A percentile compares a stretch with the other conserved stretches of the same genome.
Conservation (phyloP, 139 green algal genomes). For the Edaphochlamys debaryana region DNA sequence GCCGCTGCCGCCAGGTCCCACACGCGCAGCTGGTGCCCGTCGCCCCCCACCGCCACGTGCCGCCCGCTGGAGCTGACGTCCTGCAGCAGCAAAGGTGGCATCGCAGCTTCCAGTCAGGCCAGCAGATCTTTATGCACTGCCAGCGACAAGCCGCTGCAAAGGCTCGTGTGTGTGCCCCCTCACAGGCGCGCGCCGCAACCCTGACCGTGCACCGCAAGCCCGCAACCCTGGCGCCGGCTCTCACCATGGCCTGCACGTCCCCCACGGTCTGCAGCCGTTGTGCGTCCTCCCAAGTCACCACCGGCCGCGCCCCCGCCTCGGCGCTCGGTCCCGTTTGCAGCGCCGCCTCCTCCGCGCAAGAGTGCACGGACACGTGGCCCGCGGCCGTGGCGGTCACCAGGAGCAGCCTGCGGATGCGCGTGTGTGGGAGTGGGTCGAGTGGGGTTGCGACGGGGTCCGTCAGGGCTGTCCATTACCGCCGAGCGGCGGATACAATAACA, state of each 20-base stretch:
- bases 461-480: too few species aligned
- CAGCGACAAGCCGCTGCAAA: too few species aligned
- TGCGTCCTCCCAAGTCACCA: constrained; percentile 24
- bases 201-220: too few species aligned
- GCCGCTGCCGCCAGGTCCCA: constrained; percentile 55
- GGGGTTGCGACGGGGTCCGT: too few species aligned
- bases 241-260: constrained; percentile 34
- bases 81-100: too few species aligned
- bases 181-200: background rate
- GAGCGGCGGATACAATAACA: too few species aligned
- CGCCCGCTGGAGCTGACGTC: constrained; percentile 29
- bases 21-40: constrained; percentile 54
- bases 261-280: background rate
- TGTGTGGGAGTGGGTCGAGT: too few species aligned
- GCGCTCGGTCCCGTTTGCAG: background rate
- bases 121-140: too few species aligned
- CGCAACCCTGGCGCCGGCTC: too few species aligned
- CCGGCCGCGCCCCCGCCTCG: background rate
- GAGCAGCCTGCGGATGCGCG: too few species aligned
- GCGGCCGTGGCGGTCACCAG: background rate
- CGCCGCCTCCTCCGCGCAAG: background rate
- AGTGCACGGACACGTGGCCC: constrained; percentile 13
- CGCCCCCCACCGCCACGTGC: constrained; percentile 42
- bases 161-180: too few species aligned
- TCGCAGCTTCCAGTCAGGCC: too few species aligned